Evolutionary conservation across 2,329 filamentous ascomycete species (phyloP).

Genomic region (Sclerotinia sclerotiorum): DNA sequence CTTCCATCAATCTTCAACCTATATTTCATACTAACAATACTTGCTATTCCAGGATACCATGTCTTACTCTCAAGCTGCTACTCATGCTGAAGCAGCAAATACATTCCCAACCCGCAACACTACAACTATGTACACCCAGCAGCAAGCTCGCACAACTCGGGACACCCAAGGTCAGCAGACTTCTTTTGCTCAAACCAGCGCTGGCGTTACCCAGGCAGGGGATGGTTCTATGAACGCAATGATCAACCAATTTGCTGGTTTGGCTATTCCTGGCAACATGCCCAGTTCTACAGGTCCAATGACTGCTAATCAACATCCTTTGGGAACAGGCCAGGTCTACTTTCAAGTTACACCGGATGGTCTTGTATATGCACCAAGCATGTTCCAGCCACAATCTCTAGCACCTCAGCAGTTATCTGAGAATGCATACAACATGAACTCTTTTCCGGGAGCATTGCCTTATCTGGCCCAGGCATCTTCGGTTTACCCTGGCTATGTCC

Average conservation of each 20-base stretch:
- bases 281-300: conserved; percentile 37
- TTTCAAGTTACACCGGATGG: conserved; percentile 31
- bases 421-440: conserved; percentile 33
- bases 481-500: conserved; percentile 38
- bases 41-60: conserved; percentile 37
- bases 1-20: conserved; percentile 19
- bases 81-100: conserved; percentile 32
- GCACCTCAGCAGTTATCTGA: conserved; percentile 35
- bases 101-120: conserved; percentile 34
- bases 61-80: conserved; percentile 41
- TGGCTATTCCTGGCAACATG: conserved; percentile 41
- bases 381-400: conserved; percentile 39
- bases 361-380: conserved; percentile 32
- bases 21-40: conserved; percentile 27
- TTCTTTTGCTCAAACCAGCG: conserved; percentile 31
- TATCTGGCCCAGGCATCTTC: conserved; percentile 38
- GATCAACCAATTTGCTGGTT: conserved; percentile 38
- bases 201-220: conserved; percentile 30
- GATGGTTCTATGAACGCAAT: conserved; percentile 35
- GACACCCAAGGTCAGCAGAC: conserved; percentile 36
- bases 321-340: conserved; percentile 40
- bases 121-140: conserved; percentile 38
- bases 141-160: conserved; percentile 36
- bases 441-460: conserved; percentile 37
- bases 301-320: conserved; percentile 38